Conservation (phyloP, 2,329 filamentous ascomycete species). For the Hirsutella minnesotensis region DNA sequence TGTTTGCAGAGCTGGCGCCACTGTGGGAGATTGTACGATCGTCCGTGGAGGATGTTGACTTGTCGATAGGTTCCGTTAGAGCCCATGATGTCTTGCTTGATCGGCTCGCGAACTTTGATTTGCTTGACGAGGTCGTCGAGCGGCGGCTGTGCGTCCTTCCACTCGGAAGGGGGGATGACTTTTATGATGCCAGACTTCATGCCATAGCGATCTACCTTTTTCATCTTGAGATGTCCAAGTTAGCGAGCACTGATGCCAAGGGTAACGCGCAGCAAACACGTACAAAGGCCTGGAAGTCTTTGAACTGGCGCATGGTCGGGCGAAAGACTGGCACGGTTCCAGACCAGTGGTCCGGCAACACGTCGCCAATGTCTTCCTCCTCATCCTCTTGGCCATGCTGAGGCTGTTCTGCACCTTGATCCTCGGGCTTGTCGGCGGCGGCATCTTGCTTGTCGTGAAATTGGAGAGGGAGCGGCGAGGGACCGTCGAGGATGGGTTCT, state of each 20-base stretch:
- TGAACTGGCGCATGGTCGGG: conserved; percentile 90
- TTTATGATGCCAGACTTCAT: conserved; percentile 98
- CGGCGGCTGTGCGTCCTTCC: conserved; percentile 68
- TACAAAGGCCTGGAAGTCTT: conserved; percentile 86
- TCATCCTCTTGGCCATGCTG: conserved; percentile 19
- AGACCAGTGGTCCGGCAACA: conserved; percentile 80
- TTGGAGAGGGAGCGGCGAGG: conserved; percentile 9
- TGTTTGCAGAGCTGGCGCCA: conserved; percentile 92
- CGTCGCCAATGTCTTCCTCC: conserved; percentile 60
- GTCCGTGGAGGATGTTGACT: conserved; percentile 90
- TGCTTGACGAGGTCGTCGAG: conserved; percentile 82
- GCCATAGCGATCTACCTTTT: conserved; percentile 82
- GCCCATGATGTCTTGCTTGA: conserved; percentile 96
- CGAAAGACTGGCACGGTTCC: conserved; percentile 89
- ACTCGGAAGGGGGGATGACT: conserved; percentile 86
- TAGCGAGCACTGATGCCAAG: conserved; percentile 13
- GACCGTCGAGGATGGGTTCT: conserved; percentile 29
- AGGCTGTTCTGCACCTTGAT: background rate
- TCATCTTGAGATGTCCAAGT: conserved; percentile 36
- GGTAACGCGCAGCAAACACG: conserved; percentile 15
- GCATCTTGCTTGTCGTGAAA: conserved; percentile 12
- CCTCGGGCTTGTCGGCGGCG: conserved; percentile 9
- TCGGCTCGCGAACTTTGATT: conserved; percentile 89
- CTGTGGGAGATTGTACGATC: conserved; percentile 92
- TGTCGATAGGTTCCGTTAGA: conserved; percentile 92